Base-by-base conservation (phyloP, 1,284 basidiomycete genomes). In the Ceratobasidium sp. region DNA sequence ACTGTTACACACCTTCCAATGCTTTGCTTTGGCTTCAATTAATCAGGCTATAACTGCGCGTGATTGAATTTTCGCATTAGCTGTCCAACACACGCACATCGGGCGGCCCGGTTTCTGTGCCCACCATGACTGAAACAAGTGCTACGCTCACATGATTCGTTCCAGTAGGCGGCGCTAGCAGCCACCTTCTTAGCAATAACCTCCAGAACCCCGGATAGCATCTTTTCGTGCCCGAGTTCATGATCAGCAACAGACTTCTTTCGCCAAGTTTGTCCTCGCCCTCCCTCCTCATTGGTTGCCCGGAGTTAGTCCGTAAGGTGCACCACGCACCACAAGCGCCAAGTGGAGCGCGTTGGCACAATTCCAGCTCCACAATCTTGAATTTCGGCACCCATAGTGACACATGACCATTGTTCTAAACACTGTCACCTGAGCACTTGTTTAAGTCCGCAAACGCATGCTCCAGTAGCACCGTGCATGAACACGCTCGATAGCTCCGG, bases 281-380 rank as follows among this genome's bases (percentile, higher is more conserved):
- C 16, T 23, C 27, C n/a, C 49, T 52, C 33, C 49, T 16, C 7
- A 25, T 52, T 52, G 49, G 19, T 46, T 46, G 16, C 6, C 42
- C 42, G 42, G 42, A 46, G 42, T 46, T 46, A 36, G 16, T 21
- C 42, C 42, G 42, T 14, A 39, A 44, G 23, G 6, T 27, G 29
- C 57, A 36, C 4, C 42, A 47, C 46, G 57, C 57, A 42, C 57
- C 44, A n/a, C 42, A 47, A 59, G 57, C 57, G 57, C 57, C 44
- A 19, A 29, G 57, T 59, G 57, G 57, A 59, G 57, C 57, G 44
- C 21, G 33, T 36, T 25, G 44, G 41, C 25, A 25, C 52, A 14
- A 54, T 54, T 33, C 30, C 52, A 54, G 52, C n/a, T 54, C 19
- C 21, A 16, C 54, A 56, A 56, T 33, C 13, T 21, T 42, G 19